These are phyloP conservation scores for Ganoderma multipileum DNA, from an alignment of 1,284 basidiomycete species.

Conservation along the genomic window DNA sequence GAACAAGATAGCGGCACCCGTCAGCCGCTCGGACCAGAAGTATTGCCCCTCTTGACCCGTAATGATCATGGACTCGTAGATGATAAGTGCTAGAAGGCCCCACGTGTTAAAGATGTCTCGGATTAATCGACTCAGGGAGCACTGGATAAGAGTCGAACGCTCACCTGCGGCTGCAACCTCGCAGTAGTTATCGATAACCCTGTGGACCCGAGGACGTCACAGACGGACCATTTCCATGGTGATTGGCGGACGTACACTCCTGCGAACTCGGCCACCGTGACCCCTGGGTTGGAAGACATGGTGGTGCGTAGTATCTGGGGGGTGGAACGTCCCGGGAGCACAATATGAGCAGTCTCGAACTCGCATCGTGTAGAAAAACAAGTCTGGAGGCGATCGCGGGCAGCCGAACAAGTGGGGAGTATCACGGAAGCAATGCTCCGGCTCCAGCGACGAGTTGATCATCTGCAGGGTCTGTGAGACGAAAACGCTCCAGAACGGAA, in stretches of 20 bases:
- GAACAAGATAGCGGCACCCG: constrained; percentile 10
- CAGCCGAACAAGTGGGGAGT: not conserved
- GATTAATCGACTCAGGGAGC: not conserved
- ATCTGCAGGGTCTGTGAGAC: not conserved
- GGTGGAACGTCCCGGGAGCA: not conserved
- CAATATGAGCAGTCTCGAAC: not conserved
- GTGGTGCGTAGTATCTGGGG: not conserved
- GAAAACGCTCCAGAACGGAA: not conserved
- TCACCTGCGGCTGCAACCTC: not conserved
- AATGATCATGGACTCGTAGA: constrained; percentile 13
- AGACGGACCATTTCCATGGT: too few relatives aligned
- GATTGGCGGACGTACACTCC: not conserved
- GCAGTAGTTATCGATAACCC: not conserved
- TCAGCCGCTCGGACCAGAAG: constrained; percentile 7
- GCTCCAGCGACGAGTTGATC: not conserved
- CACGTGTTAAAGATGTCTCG: not conserved
- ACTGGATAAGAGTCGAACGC: not conserved
- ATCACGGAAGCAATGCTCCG: constrained; percentile 2
- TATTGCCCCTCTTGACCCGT: constrained; percentile 1
- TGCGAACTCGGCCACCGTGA: not conserved
- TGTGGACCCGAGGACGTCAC: not conserved
- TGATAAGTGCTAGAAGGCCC: not conserved
- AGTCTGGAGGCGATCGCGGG: not conserved
- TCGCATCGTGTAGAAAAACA: not conserved
- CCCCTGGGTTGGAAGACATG: not conserved